Base-by-base conservation (phyloP, 352 stramenopile species). In the Phytophthora multivora region DNA sequence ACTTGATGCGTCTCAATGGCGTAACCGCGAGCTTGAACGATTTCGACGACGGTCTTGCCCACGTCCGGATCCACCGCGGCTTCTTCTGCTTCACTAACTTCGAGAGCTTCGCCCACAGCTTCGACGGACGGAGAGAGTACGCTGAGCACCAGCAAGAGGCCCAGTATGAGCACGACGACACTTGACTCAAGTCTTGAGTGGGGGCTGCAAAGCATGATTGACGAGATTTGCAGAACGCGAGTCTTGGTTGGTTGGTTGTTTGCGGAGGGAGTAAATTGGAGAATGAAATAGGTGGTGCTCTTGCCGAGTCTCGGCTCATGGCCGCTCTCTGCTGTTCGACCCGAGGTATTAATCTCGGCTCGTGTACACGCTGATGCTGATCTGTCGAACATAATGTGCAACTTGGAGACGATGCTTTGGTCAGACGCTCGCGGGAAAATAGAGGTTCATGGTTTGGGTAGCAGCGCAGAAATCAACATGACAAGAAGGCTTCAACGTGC, bases 11-110 rank as follows among this genome's bases (percentile, higher is more conserved):
- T 58, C 12, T 58, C 50, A 31, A 58, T 58, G 6, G 36, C 66
- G 59, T 88, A 88, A 2, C 79, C 79, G 25, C 78, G 78, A 9
- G 65, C 51, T 54, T 69, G 30, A 18, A 73, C 51, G 38, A 73
- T 73, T 26, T 73, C 51, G 28, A 75, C 42, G 48, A 74, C 50
- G n/a, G 36, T 49, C 50, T 58, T 58, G 16, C 50, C 50, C 50
- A 58, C 50, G 11, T 58, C 50, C 25, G 50, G 50, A 13, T 58
- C 50, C 23, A 49, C 50, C 16, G 16, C 26, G n/a, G 50, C 50
- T 42, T 53, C 16, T 18, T 28, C 28, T 2, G 12, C n/a, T 49
- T 58, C 50, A 2, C 28, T 25, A 18, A 58, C 50, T 55, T 45
- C 48, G 13, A 46, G 33, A n/a, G 28, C 50, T 58, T 48, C 31